Evolutionary conservation across 1,284 basidiomycete genomes (phyloP).

Genomic region (Retiboletus flavoniger): DNA sequence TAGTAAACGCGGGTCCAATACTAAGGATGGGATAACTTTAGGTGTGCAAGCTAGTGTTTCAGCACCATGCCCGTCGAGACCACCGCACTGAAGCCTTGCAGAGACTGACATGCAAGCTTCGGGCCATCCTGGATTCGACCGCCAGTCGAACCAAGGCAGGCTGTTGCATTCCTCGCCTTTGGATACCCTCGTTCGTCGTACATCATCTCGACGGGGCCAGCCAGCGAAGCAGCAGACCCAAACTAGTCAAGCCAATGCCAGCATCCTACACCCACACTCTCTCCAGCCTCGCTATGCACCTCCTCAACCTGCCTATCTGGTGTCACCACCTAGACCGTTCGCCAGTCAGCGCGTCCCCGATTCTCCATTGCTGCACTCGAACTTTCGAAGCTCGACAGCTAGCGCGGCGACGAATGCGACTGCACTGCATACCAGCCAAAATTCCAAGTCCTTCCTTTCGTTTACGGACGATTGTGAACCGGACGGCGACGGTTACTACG

Average conservation of each 20-base stretch:
- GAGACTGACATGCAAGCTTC: conserved; percentile 20
- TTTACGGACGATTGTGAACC: conserved; percentile 25
- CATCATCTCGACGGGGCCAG: conserved; percentile 40
- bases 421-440: conserved; percentile 20
- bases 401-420: conserved; percentile 45
- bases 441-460: conserved; percentile 31
- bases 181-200: conserved; percentile 39
- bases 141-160: conserved; percentile 15
- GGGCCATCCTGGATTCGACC: conserved; percentile 17
- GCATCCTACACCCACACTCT: conserved; percentile 1
- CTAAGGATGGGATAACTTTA: conserved; percentile 1
- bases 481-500: conserved; percentile 12
- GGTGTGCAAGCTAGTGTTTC: not conserved
- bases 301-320: not conserved
- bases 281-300: conserved; percentile 11
- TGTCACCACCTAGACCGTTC: conserved; percentile 12
- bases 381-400: conserved; percentile 56
- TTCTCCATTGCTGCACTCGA: conserved; percentile 63
- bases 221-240: conserved; percentile 9
- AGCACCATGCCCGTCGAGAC: conserved; percentile 12
- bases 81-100: conserved; percentile 1
- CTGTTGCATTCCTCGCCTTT: conserved; percentile 40
- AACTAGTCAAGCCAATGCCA: conserved; percentile 1
- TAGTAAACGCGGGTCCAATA: not conserved
- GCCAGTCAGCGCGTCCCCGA: conserved; percentile 32